phyloP scores from a whole-genome alignment of 2,329 filamentous ascomycete species.

The Aspergillus floridensis region DNA sequence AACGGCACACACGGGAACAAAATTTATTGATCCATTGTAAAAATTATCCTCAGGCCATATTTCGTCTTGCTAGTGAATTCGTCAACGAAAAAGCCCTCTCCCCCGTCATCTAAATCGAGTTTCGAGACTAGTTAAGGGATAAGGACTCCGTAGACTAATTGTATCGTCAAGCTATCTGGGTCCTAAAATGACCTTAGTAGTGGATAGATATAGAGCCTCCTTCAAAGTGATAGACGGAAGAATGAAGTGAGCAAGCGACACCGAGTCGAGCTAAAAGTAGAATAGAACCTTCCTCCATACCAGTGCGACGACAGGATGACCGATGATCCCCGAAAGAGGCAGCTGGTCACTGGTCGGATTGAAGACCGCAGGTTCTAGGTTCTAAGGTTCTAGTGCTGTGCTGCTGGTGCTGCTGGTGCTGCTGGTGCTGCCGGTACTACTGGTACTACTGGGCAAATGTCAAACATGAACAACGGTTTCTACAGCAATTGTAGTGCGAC shows the following conservation, averaged over 20 bases:
- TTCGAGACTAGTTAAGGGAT: constrained; percentile 6
- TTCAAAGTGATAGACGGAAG: background rate
- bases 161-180: background rate
- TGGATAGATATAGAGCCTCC: background rate
- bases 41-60: background rate
- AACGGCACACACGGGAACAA: constrained; percentile 15
- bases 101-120: background rate
- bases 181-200: background rate
- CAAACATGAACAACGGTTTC: constrained; percentile 6
- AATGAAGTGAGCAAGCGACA: background rate
- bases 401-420: no score
- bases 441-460: background rate
- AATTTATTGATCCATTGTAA: constrained; percentile 5
- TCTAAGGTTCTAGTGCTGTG: no score
- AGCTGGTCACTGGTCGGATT: background rate
- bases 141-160: no score
- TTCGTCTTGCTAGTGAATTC: background rate
- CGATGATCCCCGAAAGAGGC: background rate
- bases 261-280: background rate
- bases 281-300: background rate
- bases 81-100: background rate
- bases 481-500: constrained; percentile 4
- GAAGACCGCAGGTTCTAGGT: background rate
- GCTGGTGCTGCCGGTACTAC: no score
- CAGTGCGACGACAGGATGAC: background rate